Base-by-base conservation (phyloP, 805 yeast genomes). In the Metschnikowia shivogae region DNA sequence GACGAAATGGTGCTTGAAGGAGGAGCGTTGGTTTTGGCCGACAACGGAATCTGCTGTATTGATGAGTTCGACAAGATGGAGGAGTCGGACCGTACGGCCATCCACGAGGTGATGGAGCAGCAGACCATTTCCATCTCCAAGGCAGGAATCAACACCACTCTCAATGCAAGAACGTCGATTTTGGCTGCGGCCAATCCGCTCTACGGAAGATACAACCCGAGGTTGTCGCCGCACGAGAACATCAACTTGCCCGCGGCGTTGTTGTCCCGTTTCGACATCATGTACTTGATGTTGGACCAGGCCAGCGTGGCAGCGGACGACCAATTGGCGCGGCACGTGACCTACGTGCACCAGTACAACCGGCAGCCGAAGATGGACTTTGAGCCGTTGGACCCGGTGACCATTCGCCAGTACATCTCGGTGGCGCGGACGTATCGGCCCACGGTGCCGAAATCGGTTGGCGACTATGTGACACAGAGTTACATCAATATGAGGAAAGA, bases 1-100 rank as follows among this genome's bases (percentile, higher is more conserved):
- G 99, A 93, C 65, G 99, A 93, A 67, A 87, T 92, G 95, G 88
- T 93, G 12, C 74, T 93, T 42, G 99, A 93, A 76, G 99, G 98
- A 47, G 99, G 99, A 67, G 98, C 99, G 1, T 74, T 93, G 46
- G 98, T 93, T 6, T 70, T 93, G 45, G 97, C 99, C 0, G 99
- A 93, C 68, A 89, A 92, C 61, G 99, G 99, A 64, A 85, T 93
- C 51, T 93, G 98, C 71, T 93, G 99, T 65, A 93, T 93, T 62
- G 99, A 93, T 77, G 99, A 93, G 73, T 93, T 93, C 61, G 99
- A 93, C 68, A 93, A 93, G 72, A 93, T 93, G 99, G 97, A 92
- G 63, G 99, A 93, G 65, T 69, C 78, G 51, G 99, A 93, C 68
- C 77, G 99, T 60, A 93, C 98, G 0, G 98, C 98, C 1, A 93